Evolutionary conservation across 495 filamentous ascomycete genomes (phyloP).

Genomic region (Penicillium argentinense): DNA sequence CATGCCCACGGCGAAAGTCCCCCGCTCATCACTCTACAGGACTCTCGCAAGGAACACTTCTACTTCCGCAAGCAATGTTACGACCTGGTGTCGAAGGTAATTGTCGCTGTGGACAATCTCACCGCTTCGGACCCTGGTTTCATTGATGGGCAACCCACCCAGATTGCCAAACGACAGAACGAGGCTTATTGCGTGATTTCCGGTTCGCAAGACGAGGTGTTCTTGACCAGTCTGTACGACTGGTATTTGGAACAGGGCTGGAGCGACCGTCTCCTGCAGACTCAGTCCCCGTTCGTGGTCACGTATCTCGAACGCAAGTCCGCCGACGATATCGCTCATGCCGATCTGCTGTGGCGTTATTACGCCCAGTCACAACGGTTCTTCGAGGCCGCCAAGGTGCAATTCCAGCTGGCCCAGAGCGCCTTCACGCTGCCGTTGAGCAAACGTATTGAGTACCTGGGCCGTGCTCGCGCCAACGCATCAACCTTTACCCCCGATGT

Average conservation of each 20-base stretch:
- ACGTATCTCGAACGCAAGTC: conserved; percentile 80
- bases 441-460: conserved; percentile 83
- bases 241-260: conserved; percentile 88
- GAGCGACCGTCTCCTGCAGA: conserved; percentile 78
- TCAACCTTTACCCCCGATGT: conserved; percentile 71
- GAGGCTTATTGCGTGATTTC: conserved; percentile 90
- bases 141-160: conserved; percentile 74
- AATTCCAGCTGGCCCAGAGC: conserved; percentile 78
- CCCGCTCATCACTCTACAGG: conserved; percentile 40
- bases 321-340: conserved; percentile 64
- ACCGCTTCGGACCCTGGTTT: conserved; percentile 63
- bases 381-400: conserved; percentile 82
- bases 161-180: conserved; percentile 70
- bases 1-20: neutral
- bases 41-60: conserved; percentile 66
- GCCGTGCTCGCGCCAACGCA: conserved; percentile 82
- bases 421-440: conserved; percentile 72
- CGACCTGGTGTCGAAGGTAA: conserved; percentile 72
- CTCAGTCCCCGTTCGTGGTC: conserved; percentile 79
- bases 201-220: conserved; percentile 83
- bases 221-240: conserved; percentile 91
- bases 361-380: conserved; percentile 76
- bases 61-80: conserved; percentile 77
- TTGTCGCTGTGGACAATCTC: conserved; percentile 71
- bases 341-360: conserved; percentile 91